Evolutionary conservation across 1,284 basidiomycete species (phyloP).

Genomic region (Amylostereum chailletii): DNA sequence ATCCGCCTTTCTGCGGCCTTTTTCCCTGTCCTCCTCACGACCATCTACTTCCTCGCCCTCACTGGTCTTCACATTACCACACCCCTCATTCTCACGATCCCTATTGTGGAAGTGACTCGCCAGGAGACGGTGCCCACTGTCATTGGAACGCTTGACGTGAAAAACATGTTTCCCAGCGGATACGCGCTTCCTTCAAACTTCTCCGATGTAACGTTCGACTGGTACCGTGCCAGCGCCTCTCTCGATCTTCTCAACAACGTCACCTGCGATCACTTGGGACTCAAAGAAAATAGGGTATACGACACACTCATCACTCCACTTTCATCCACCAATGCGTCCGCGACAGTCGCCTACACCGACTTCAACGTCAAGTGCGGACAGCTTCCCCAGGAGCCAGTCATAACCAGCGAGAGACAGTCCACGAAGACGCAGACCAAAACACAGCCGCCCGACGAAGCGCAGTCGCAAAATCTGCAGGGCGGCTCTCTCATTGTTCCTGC

Average conservation of each 20-base stretch:
- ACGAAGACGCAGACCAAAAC: not conserved
- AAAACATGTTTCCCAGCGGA: no score
- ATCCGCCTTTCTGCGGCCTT: no score
- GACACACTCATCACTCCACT: not conserved
- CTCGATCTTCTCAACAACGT: not conserved
- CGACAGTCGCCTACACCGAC: not conserved
- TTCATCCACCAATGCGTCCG: not conserved
- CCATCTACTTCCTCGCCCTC: not conserved
- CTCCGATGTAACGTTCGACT: not conserved
- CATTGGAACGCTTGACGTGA: not conserved
- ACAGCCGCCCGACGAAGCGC: no score
- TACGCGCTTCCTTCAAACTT: not conserved
- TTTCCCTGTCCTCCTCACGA: not conserved
- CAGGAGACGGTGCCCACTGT: not conserved
- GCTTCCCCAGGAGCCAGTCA: not conserved
- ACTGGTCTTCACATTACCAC: not conserved
- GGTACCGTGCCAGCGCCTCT: not conserved
- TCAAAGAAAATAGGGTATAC: not conserved
- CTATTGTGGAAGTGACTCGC: not conserved
- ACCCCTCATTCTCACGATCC: not conserved
- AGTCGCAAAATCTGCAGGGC: no score
- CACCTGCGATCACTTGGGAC: not conserved
- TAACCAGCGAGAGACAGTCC: not conserved
- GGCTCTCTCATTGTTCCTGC: no score
- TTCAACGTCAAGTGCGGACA: not conserved